Evolutionary conservation across 2,329 filamentous ascomycete genomes (phyloP), one percentile per base, ranked within the genome.

Genomic region (Furcasterigmium sp.): DNA sequence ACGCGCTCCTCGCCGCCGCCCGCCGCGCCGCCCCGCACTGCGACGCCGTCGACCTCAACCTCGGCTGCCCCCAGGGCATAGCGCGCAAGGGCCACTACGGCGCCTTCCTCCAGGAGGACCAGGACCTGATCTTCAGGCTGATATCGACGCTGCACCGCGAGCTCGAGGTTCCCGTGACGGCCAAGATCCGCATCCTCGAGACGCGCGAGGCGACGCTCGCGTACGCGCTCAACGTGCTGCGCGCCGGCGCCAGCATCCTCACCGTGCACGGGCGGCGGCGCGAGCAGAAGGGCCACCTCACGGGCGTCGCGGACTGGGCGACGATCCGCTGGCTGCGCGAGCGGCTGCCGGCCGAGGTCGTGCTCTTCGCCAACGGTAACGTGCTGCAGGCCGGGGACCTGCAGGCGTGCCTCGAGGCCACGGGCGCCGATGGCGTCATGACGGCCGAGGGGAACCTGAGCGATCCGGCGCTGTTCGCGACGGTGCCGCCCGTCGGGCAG

Each of bases 281-380:
- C 50, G 90, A 97, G 56, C 91, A 97, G 62, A 98, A 98, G 68
- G 91, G 93, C 0, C 93, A 98, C 60, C 78, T 95, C 57, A 98
- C 93, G 0, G 93, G 93, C 0, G 55, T 97, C 28, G 93, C 93
- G 5, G 90, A 98, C 65, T 98, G 93, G 93, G 70, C 69, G n/a
- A 80, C 85, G 57, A 83, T 98, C 44, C 78, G 83, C 5, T 91
- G 87, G 57, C 65, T 98, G 51, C 75, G 93, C 39, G 87, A 95
- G 10, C 85, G 84, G 48, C 67, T 98, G 23, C 91, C 91, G 0
- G 68, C 76, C 1, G 90, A 96, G 38, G 94, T 90, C 8, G 93
- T 98, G 19, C 80, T 98, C 3, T 97, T 98, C 59, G 93, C 93
- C 4, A 98, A 98, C 62, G 93, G 93, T 11, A 98, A 98, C 58